These are phyloP conservation scores for Sphaerulina musiva DNA, from an alignment of 2,329 filamentous ascomycete species.

Conservation along the genomic window DNA sequence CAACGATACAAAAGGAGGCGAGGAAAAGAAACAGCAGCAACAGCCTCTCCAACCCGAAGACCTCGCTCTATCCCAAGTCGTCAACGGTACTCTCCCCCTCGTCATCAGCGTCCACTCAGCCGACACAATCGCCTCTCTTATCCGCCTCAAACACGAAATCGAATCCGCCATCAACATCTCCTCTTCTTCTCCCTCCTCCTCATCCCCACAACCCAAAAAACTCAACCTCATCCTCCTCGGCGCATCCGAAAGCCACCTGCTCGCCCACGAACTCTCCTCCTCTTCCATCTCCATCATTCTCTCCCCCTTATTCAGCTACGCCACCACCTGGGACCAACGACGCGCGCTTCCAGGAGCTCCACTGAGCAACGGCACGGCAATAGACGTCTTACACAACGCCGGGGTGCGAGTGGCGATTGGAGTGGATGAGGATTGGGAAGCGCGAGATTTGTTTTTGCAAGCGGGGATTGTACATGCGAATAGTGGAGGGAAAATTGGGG, in stretches of 20 bases:
- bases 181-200: no score
- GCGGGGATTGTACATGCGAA: conserved; percentile 57
- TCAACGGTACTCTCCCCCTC: conserved; percentile 50
- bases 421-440: conserved; percentile 56
- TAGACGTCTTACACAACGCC: conserved; percentile 53
- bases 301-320: conserved; percentile 52
- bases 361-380: conserved; percentile 57
- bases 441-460: conserved; percentile 53
- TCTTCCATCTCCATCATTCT: conserved; percentile 56
- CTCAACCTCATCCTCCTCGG: conserved; percentile 55
- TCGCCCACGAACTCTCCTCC: conserved; percentile 53
- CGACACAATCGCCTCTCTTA: conserved; percentile 54
- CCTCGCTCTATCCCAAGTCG: conserved; percentile 37
- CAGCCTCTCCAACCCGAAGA: conserved; percentile 36
- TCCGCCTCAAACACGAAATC: conserved; percentile 54
- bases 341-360: conserved; percentile 58
- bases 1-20: conserved; percentile 34
- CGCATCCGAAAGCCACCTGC: conserved; percentile 56
- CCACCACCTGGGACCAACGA: conserved; percentile 54
- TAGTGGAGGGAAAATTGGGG: conserved; percentile 48
- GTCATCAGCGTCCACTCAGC: conserved; percentile 57
- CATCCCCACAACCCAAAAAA: no score
- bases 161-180: conserved; percentile 38
- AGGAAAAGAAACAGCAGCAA: conserved; percentile 27
- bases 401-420: conserved; percentile 55